Evolutionary conservation across 805 yeast species (phyloP).

Genomic region (Candida rishiriensis): DNA sequence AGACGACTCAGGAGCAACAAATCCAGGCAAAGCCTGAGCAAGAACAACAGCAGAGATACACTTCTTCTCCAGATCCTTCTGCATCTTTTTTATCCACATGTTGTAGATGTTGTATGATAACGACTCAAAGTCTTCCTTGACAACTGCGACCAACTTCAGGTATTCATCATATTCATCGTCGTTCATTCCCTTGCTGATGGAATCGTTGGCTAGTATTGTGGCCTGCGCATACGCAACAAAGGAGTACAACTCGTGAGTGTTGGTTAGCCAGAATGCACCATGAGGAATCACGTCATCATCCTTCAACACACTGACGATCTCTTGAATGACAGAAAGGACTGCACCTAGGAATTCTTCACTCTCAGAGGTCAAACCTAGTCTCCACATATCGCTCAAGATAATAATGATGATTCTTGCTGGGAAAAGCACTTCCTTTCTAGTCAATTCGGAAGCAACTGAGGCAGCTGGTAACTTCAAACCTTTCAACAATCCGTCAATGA

Average conservation of each 20-base stretch:
- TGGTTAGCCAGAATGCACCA: constrained; percentile 97
- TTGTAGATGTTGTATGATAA: constrained; percentile 91
- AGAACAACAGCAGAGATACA: constrained; percentile 93
- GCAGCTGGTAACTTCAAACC: constrained; percentile 84
- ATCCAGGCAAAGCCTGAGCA: constrained; percentile 94
- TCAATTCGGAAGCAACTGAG: constrained; percentile 75
- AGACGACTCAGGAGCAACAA: constrained; percentile 76
- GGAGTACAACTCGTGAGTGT: constrained; percentile 91
- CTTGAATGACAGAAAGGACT: constrained; percentile 82
- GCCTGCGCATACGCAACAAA: constrained; percentile 92
- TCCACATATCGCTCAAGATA: constrained; percentile 95
- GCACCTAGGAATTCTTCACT: constrained; percentile 88
- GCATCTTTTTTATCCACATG: constrained; percentile 95
- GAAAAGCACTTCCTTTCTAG: constrained; percentile 87
- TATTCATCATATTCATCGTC: constrained; percentile 89
- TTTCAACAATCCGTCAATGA: constrained; percentile 79
- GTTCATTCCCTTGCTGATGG: constrained; percentile 76
- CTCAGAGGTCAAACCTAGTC: constrained; percentile 88
- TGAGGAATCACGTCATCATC: constrained; percentile 86
- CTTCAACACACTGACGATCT: constrained; percentile 68
- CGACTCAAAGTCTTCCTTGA: constrained; percentile 90
- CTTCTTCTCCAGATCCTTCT: constrained; percentile 83
- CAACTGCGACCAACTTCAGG: constrained; percentile 80
- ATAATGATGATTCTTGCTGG: constrained; percentile 94
- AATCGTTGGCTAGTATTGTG: constrained; percentile 82